A percentile compares a stretch with the other conserved stretches of the same genome.
Conservation (phyloP, 371 early-diverging fungal species). For the Haplosporangium sp. region DNA sequence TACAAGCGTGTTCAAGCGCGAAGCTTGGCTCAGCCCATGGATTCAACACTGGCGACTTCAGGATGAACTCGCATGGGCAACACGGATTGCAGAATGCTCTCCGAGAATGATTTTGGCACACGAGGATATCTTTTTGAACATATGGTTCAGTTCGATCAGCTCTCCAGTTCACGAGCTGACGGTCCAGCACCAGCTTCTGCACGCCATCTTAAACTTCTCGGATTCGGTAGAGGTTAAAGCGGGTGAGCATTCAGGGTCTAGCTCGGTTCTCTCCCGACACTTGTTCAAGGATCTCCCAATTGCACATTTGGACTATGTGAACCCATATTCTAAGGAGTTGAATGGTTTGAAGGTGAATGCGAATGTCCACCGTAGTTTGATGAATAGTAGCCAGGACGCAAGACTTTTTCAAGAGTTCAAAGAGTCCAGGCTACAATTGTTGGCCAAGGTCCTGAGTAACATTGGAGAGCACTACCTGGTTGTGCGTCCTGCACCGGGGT, state of each 20-base stretch:
- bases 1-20: conserved; percentile 12
- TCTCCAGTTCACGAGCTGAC: conserved; percentile 26
- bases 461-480: conserved; percentile 38
- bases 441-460: conserved; percentile 35
- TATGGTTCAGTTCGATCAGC: conserved; percentile 37
- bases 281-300: conserved; percentile 34
- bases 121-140: conserved; percentile 23
- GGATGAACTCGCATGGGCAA: conserved; percentile 41
- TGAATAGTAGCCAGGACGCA: conserved; percentile 12
- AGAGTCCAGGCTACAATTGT: conserved; percentile 19
- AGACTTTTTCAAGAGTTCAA: conserved; percentile 28
- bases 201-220: conserved; percentile 7
- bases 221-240: neutral
- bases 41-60: conserved; percentile 18
- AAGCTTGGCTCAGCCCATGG: conserved; percentile 18
- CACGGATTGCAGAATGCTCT: conserved; percentile 8
- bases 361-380: conserved; percentile 11
- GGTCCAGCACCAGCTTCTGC: conserved; percentile 23
- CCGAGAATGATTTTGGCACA: conserved; percentile 14
- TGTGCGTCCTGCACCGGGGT: conserved; percentile 3
- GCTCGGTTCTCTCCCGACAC: neutral
- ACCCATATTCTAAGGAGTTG: neutral
- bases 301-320: conserved; percentile 13
- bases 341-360: neutral
- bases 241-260: neutral